Percentiles rank a stretch among this genome's conserved stretches.
phyloP scores from a whole-genome alignment of 2,329 filamentous ascomycete genomes.

The Alternaria sp. region DNA sequence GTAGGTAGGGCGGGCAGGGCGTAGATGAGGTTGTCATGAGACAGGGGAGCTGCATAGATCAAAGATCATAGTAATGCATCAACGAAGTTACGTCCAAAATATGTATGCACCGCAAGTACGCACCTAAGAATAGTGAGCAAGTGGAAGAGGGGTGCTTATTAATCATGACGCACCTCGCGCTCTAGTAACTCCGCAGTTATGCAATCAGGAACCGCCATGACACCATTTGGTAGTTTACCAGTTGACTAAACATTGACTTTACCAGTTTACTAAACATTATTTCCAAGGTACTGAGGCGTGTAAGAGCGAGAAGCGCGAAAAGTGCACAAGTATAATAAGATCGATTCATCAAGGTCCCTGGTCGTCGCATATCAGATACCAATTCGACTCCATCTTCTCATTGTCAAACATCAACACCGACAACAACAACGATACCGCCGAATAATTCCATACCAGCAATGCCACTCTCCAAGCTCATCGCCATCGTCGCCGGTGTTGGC shows the following conservation, averaged over 20 bases:
- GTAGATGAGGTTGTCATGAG: conserved; percentile 14
- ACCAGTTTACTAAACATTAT: conserved; percentile 38
- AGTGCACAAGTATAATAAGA: conserved; percentile 1
- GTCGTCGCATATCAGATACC: neutral
- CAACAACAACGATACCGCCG: neutral
- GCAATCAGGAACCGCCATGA: conserved; percentile 31
- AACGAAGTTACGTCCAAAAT: conserved; percentile 10
- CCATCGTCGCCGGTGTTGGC: conserved; percentile 77
- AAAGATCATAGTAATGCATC: neutral
- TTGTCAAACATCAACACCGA: neutral
- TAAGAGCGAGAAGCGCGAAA: neutral
- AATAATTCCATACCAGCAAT: conserved; percentile 29
- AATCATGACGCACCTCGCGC: conserved; percentile 38
- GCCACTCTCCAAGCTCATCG: conserved; percentile 64
- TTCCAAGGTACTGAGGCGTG: neutral
- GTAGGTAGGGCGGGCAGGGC: conserved; percentile 74
- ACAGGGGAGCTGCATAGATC: neutral
- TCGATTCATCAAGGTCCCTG: too few relatives aligned
- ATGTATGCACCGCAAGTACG: neutral
- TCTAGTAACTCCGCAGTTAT: conserved; percentile 31
- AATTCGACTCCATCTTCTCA: neutral
- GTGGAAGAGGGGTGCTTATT: conserved; percentile 27
- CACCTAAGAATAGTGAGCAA: neutral
- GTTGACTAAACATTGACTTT: conserved; percentile 39
- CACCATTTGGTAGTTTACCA: conserved; percentile 29